Evolutionary conservation across 2,329 filamentous ascomycete genomes (phyloP), one percentile per base, ranked within the genome.

Genomic region (Volutella citrinella): DNA sequence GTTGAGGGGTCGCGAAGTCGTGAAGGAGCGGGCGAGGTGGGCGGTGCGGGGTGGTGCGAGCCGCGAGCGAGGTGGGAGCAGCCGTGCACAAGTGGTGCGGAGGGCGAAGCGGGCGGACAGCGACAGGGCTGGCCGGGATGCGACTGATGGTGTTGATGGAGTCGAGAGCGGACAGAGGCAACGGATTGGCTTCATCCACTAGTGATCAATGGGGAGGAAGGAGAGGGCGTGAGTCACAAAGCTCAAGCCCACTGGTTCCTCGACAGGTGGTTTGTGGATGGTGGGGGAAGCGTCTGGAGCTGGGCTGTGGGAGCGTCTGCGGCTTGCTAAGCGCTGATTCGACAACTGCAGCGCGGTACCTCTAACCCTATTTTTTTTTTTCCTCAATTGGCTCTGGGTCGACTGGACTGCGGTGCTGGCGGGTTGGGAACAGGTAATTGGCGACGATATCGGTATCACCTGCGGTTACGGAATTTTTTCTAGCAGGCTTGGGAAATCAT

Each of bases 121-220:
- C n/a, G n/a, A n/a, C n/a, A n/a, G n/a, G n/a, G n/a, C 47, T 53
- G 39, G 41, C 40, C 48, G 40, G 40, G 35, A 51, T 46, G 29
- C 48, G 34, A 38, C 42, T 40, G 28, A 51, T 32, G 28, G 25
- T 31, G 34, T 26, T 14, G 35, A 21, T 26, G 48, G 48, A 30
- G 40, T 40, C 44, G 32, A 26, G 30, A 29, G 32, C 22, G 30
- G 26, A 27, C 32, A 37, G 22, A 30, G 27, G 28, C 49, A 35
- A 38, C 46, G 51, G 48, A 54, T 51, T 52, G 48, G 44, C 50
- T 54, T 54, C 51, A 54, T 54, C 50, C 51, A 53, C 44, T 31
- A 25, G 24, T 22, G 13, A 38, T 43, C 37, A 26, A 40, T 40
- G 35, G 32, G 22, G 36, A 49, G 40, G 42, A 35, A 38, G 30